Percentiles rank a stretch among this genome's conserved stretches.
Conservation (phyloP, 768 basidiomycete genomes). For the Boletus tomentosulus region DNA sequence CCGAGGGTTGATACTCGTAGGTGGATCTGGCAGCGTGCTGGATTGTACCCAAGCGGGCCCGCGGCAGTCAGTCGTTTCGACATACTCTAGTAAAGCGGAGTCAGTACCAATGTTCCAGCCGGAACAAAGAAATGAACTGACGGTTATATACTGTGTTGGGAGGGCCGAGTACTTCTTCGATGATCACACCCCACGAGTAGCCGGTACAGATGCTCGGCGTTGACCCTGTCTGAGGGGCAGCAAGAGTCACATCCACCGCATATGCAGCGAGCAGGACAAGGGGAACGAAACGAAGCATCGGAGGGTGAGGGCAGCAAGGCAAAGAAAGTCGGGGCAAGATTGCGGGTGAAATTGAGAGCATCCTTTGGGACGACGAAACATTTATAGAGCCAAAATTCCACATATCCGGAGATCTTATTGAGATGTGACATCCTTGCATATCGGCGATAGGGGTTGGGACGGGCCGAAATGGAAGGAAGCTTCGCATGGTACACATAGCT, state of each 20-base stretch:
- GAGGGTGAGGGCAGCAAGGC: neutral
- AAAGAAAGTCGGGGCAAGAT: neutral
- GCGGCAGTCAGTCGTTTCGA: slow-evolving; percentile 4
- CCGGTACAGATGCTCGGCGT: slow-evolving; percentile 7
- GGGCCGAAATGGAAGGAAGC: neutral
- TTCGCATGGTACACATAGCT: neutral
- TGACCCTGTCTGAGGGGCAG: neutral
- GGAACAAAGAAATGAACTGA: neutral
- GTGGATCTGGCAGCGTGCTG: slow-evolving; percentile 16
- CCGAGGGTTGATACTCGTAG: slow-evolving; percentile 5
- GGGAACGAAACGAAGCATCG: slow-evolving; percentile 2
- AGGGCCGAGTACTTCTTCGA: neutral
- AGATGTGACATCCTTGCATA: neutral
- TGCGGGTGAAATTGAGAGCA: neutral
- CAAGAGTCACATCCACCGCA: neutral
- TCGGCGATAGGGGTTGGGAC: neutral
- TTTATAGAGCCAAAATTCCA: slow-evolving; percentile 8
- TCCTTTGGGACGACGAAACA: neutral
- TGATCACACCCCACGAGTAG: slow-evolving; percentile 15
- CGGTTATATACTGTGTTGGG: slow-evolving; percentile 15
- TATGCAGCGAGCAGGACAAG: slow-evolving; percentile 2
- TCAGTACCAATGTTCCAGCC: neutral
- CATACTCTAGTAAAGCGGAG: slow-evolving; percentile 7
- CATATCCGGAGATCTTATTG: neutral
- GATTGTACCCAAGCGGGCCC: slow-evolving; percentile 17